phyloP scores from a whole-genome alignment of 2,329 filamentous ascomycete genomes.

The Talaromyces marneffei region DNA sequence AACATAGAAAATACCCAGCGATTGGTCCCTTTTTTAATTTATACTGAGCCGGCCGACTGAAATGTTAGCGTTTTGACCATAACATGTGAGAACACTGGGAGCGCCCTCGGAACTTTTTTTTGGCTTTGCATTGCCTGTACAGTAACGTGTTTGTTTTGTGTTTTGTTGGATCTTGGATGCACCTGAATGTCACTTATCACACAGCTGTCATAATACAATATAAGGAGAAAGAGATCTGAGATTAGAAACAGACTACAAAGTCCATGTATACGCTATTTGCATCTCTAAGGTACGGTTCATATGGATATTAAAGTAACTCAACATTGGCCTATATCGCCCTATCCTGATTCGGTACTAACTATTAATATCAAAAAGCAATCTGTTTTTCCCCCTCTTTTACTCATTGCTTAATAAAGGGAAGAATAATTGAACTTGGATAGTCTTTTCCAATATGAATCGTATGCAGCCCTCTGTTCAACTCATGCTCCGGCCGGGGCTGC shows the following conservation, averaged over 20 bases:
- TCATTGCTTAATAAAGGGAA: conserved; percentile 29
- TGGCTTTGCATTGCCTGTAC: not conserved
- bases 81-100: not conserved
- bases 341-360: not conserved
- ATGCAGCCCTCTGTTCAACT: conserved; percentile 38
- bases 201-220: too few species aligned
- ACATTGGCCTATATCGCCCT: not conserved
- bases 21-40: conserved; percentile 4
- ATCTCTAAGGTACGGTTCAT: not conserved
- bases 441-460: conserved; percentile 35
- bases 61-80: not conserved
- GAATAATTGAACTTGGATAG: conserved; percentile 34
- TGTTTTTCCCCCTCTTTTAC: too few species aligned
- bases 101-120: not conserved
- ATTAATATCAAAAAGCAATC: not conserved
- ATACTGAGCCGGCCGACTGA: not conserved
- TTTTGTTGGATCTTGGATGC: not conserved
- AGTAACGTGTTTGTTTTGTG: not conserved
- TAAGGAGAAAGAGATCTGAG: too few species aligned
- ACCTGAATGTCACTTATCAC: not conserved
- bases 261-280: not conserved
- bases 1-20: not conserved
- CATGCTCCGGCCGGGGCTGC: conserved; percentile 34
- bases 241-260: too few species aligned
- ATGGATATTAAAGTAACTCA: not conserved